phyloP scores from a whole-genome alignment of 768 basidiomycete species.

The Fibroporia radiculosa region DNA sequence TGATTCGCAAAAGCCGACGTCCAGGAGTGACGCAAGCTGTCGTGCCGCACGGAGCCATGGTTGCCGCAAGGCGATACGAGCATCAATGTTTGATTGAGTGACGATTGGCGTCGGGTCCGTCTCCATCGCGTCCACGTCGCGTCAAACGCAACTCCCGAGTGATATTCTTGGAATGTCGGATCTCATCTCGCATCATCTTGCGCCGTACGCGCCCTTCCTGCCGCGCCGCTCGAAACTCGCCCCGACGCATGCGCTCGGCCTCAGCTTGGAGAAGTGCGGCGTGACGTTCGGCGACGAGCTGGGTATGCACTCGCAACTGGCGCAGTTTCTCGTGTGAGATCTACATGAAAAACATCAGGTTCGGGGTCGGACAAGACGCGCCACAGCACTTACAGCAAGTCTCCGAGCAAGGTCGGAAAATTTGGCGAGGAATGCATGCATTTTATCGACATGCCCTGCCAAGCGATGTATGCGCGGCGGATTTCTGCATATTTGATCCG shows the following conservation, averaged over 20 bases:
- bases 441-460: conserved; percentile 11
- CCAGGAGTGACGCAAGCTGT: too few relatives aligned
- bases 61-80: too few relatives aligned
- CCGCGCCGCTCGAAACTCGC: conserved; percentile 7
- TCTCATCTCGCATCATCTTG: conserved; percentile 10
- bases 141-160: neutral
- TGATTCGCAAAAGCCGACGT: too few relatives aligned
- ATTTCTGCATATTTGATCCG: conserved; percentile 9
- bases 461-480: conserved; percentile 15
- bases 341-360: neutral
- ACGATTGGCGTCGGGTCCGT: too few relatives aligned
- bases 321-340: conserved; percentile 13
- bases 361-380: neutral
- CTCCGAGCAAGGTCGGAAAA: conserved; percentile 15
- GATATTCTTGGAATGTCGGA: conserved; percentile 1
- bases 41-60: too few relatives aligned
- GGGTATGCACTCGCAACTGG: conserved; percentile 6
- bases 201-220: conserved; percentile 10
- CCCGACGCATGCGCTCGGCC: conserved; percentile 6
- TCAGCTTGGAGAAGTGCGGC: conserved; percentile 3
- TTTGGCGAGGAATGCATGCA: conserved; percentile 12
- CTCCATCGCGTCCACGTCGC: neutral
- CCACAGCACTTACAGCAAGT: conserved; percentile 6
- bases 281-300: conserved; percentile 3
- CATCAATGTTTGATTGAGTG: too few relatives aligned